Percentiles rank a stretch among this genome's conserved stretches.
phyloP scores from a whole-genome alignment of 2,329 filamentous ascomycete genomes.

The Phaeosphaeriaceae sp. region DNA sequence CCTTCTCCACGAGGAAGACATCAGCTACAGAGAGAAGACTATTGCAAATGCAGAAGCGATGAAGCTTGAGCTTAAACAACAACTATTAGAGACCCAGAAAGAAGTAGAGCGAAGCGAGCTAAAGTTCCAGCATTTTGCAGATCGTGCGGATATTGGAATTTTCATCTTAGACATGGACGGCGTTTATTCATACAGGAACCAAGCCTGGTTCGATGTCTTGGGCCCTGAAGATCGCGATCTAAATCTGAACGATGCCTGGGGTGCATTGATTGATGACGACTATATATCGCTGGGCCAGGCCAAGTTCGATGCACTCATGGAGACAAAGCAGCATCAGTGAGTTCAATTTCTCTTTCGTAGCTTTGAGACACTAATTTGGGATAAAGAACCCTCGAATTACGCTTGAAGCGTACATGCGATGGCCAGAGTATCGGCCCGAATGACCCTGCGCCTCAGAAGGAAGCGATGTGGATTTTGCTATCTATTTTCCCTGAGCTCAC shows the following conservation, averaged over 20 bases:
- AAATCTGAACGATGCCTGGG: constrained; percentile 29
- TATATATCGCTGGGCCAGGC: constrained; percentile 13
- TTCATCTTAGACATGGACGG: constrained; percentile 46
- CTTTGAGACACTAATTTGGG: neutral
- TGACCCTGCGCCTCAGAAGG: neutral
- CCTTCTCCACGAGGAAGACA: constrained; percentile 48
- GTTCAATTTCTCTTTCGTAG: neutral
- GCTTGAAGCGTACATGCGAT: constrained; percentile 46
- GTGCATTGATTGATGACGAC: constrained; percentile 22
- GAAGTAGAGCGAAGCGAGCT: constrained; percentile 36
- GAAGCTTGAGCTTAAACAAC: constrained; percentile 12
- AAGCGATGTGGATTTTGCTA: constrained; percentile 38
- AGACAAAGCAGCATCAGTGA: constrained; percentile 28
- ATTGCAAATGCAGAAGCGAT: constrained; percentile 27
- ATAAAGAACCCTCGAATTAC: constrained; percentile 41
- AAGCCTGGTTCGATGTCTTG: constrained; percentile 48
- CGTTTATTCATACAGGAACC: constrained; percentile 46
- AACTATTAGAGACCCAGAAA: constrained; percentile 19
- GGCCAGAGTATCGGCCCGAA: constrained; percentile 1
- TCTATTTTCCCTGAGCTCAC: constrained; percentile 39
- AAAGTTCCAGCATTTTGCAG: constrained; percentile 46
- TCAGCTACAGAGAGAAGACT: constrained; percentile 43
- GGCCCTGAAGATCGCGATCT: constrained; percentile 12
- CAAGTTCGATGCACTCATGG: constrained; percentile 20
- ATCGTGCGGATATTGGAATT: constrained; percentile 46